A percentile compares a stretch with the other conserved stretches of the same genome.
Evolutionary conservation across 805 yeast genomes (phyloP).

Genomic region (Schwanniomyces pseudopolymorphus): DNA sequence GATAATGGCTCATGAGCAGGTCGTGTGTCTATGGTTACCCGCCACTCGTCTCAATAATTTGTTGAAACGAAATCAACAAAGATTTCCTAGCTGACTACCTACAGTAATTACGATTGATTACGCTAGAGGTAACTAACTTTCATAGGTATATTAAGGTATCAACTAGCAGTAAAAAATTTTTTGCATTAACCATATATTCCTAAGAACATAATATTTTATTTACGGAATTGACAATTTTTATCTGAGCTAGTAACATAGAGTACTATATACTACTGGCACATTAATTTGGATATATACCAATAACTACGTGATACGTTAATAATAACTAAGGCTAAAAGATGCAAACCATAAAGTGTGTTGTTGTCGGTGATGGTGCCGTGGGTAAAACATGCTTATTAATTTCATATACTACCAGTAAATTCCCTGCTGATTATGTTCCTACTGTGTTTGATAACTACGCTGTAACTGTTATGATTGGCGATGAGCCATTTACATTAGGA

Average conservation of each 20-base stretch:
- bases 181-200: not conserved
- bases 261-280: not conserved
- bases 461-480: constrained; percentile 94
- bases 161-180: not conserved
- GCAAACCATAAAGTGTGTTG: constrained; percentile 88
- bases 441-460: constrained; percentile 97
- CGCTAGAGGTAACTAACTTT: not conserved
- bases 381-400: constrained; percentile 95
- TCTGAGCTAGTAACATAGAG: not conserved
- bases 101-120: not conserved
- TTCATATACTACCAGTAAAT: constrained; percentile 94
- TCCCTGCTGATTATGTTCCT: constrained; percentile 97
- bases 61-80: constrained; percentile 8
- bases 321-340: constrained; percentile 17
- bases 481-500: constrained; percentile 97
- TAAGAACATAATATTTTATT: not conserved
- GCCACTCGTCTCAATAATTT: constrained; percentile 3
- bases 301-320: not conserved
- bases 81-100: not conserved
- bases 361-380: constrained; percentile 99
- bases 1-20: not conserved
- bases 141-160: not conserved
- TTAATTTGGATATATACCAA: not conserved
- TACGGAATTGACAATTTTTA: not conserved
- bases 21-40: constrained; percentile 6